These are phyloP conservation scores for Aspergillus heteromorphus DNA, from an alignment of 495 filamentous ascomycete genomes.

Conservation along the genomic window DNA sequence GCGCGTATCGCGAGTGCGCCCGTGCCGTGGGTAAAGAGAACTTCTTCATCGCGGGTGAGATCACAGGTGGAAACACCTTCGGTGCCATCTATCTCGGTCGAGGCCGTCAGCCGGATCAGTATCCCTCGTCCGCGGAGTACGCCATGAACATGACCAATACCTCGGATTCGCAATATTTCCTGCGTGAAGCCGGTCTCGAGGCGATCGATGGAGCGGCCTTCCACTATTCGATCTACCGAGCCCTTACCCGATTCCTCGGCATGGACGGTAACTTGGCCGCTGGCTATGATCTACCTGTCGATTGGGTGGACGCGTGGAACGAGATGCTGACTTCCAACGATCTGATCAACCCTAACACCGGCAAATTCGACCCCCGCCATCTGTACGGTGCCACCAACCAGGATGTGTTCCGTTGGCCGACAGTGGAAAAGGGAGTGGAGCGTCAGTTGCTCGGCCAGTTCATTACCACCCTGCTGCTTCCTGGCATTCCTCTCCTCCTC, in stretches of 20 bases:
- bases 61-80: slow-evolving; percentile 56
- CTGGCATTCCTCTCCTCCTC: slow-evolving; percentile 57
- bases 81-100: slow-evolving; percentile 63
- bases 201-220: slow-evolving; percentile 64
- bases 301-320: slow-evolving; percentile 57
- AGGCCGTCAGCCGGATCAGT: slow-evolving; percentile 51
- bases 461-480: slow-evolving; percentile 58
- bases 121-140: slow-evolving; percentile 33
- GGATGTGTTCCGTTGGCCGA: slow-evolving; percentile 70
- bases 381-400: slow-evolving; percentile 69
- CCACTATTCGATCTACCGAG: slow-evolving; percentile 65
- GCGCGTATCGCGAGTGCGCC: slow-evolving; percentile 51
- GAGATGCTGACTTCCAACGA: slow-evolving; percentile 57
- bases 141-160: slow-evolving; percentile 41
- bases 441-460: slow-evolving; percentile 56
- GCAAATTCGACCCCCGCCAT: slow-evolving; percentile 63
- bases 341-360: slow-evolving; percentile 58
- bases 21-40: slow-evolving; percentile 51
- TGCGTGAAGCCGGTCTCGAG: slow-evolving; percentile 50
- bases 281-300: slow-evolving; percentile 52
- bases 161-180: slow-evolving; percentile 41
- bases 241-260: slow-evolving; percentile 60
- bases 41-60: slow-evolving; percentile 61
- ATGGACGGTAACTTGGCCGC: slow-evolving; percentile 57
- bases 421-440: slow-evolving; percentile 56